Conservation (phyloP, 129 eudicot species). For the Flaveria brownii region DNA sequence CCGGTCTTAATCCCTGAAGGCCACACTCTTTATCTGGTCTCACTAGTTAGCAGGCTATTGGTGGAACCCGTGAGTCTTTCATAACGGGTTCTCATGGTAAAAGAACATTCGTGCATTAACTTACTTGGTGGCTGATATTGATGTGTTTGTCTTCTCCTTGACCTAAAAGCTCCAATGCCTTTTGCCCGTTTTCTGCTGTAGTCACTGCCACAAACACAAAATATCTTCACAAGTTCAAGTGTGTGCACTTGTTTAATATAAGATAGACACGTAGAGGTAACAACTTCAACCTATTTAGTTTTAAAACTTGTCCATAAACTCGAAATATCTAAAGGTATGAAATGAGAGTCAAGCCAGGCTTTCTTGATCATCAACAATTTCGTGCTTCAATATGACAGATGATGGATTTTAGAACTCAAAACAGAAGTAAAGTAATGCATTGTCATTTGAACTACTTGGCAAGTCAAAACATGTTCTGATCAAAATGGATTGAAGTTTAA, state of each 20-base stretch:
- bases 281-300: not conserved
- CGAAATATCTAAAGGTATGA: not conserved
- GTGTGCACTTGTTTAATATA: slow-evolving; percentile 1
- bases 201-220: slow-evolving; percentile 47
- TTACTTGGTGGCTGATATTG: slow-evolving; percentile 37
- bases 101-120: not conserved
- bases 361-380: not conserved
- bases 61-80: not conserved
- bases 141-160: slow-evolving; percentile 39
- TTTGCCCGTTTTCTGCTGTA: slow-evolving; percentile 59
- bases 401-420: not conserved
- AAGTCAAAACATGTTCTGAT: not conserved
- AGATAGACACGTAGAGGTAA: not conserved
- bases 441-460: not conserved
- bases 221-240: slow-evolving; percentile 8
- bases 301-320: not conserved
- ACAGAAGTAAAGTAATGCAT: too few relatives aligned
- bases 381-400: not conserved
- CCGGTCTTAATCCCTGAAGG: not conserved
- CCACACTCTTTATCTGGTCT: not conserved
- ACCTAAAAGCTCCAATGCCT: slow-evolving; percentile 65
- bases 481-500: not conserved
- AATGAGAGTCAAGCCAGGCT: too few relatives aligned
- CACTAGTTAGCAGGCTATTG: not conserved
- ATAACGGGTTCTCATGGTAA: not conserved